phyloP scores from a whole-genome alignment of 75 land plant genomes.

The Pinus albicaulis region DNA sequence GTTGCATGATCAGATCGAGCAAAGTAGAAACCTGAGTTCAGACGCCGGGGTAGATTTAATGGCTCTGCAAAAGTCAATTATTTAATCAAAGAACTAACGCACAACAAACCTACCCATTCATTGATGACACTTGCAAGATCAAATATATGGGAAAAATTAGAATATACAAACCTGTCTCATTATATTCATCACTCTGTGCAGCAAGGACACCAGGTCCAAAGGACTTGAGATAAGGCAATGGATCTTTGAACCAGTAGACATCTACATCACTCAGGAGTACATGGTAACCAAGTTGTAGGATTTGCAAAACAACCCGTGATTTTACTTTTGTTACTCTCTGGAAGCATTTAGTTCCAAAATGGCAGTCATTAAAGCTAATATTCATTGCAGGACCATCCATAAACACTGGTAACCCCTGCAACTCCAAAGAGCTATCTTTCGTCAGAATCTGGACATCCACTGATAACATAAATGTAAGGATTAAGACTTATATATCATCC shows the following conservation, averaged over 20 bases:
- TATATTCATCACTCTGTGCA: constrained; percentile 88
- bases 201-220: constrained; percentile 69
- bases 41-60: constrained; percentile 76
- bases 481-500: not conserved
- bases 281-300: constrained; percentile 75
- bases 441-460: constrained; percentile 1
- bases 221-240: constrained; percentile 54
- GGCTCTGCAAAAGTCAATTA: constrained; percentile 52
- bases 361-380: constrained; percentile 88
- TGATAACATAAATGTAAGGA: not conserved
- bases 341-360: constrained; percentile 93
- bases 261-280: constrained; percentile 96
- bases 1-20: constrained; percentile 71
- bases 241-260: constrained; percentile 93
- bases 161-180: constrained; percentile 51
- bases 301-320: constrained; percentile 81
- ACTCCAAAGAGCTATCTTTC: constrained; percentile 12
- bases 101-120: not conserved
- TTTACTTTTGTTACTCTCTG: constrained; percentile 86
- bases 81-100: not conserved
- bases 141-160: not conserved
- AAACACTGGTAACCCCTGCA: constrained; percentile 88
- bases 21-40: constrained; percentile 95
- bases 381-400: constrained; percentile 44
- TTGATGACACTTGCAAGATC: not conserved